A percentile compares a stretch with the other conserved stretches of the same genome.
phyloP scores from a whole-genome alignment of 1,139 yeast species.

The Zhuliangozyma blackwelliae region DNA sequence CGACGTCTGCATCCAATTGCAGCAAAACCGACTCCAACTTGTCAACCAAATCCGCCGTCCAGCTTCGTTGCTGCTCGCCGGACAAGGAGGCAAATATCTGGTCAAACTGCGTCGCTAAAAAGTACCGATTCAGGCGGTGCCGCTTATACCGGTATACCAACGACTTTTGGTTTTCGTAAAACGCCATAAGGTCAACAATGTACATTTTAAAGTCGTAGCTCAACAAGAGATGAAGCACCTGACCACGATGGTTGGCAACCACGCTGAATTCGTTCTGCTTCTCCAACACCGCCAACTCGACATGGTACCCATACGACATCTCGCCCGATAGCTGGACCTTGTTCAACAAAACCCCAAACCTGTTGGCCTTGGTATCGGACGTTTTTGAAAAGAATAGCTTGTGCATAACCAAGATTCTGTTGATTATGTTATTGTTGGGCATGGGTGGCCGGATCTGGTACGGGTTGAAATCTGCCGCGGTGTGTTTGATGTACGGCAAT shows the following conservation, averaged over 20 bases:
- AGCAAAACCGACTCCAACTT: constrained; percentile 1
- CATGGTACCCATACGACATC: constrained; percentile 1
- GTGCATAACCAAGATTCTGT: constrained; percentile 4
- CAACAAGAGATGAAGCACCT: background rate
- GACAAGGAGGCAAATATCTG: constrained; percentile 9
- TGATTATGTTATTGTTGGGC: constrained; percentile 5
- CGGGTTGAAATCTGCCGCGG: background rate
- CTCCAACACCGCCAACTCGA: constrained; percentile 1
- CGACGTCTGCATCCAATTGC: constrained; percentile 1
- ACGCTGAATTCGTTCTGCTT: background rate
- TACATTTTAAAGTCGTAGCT: constrained; percentile 6
- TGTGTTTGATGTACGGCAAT: constrained; percentile 3
- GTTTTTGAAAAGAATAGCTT: background rate
- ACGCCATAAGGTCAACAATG: constrained; percentile 5
- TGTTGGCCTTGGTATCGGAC: no score
- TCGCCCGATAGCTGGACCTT: background rate
- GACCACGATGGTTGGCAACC: no score
- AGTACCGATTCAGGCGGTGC: no score
- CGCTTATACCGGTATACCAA: no score
- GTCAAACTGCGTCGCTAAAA: constrained; percentile 4
- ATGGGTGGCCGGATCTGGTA: constrained; percentile 1
- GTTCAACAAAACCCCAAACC: no score
- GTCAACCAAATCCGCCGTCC: constrained; percentile 5
- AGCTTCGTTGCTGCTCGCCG: constrained; percentile 4
- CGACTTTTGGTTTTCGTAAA: constrained; percentile 3